Conservation (phyloP, 2,329 filamentous ascomycete genomes). For the Clonostachys rosea region DNA sequence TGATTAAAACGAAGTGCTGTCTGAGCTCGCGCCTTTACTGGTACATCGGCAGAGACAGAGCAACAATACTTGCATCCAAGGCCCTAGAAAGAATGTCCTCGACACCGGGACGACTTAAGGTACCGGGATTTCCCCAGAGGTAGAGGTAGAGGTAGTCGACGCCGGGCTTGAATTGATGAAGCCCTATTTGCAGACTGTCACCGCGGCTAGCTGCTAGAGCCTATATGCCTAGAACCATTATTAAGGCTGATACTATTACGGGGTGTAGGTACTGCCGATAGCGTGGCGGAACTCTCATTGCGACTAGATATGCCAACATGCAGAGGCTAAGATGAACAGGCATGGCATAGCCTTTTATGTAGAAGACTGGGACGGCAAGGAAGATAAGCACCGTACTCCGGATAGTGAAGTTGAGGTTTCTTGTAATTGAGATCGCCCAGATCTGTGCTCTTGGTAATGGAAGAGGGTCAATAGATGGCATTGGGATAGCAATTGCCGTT, state of each 20-base stretch:
- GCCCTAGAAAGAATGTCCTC: conserved; percentile 50
- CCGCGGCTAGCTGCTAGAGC: conserved; percentile 39
- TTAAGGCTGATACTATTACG: conserved; percentile 48
- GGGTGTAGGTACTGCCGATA: conserved; percentile 53
- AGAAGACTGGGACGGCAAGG: conserved; percentile 51
- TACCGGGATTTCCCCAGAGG: conserved; percentile 1
- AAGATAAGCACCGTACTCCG: conserved; percentile 41
- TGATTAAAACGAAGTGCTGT: conserved; percentile 48
- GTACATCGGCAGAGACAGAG: conserved; percentile 57
- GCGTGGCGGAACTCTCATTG: conserved; percentile 36
- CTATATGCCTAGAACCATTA: conserved; percentile 49
- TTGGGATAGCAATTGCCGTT: too few relatives aligned
- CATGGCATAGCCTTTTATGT: conserved; percentile 45
- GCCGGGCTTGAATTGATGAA: conserved; percentile 45
- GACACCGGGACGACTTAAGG: conserved; percentile 35
- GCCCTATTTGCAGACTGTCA: conserved; percentile 29
- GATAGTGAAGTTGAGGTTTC: conserved; percentile 37
- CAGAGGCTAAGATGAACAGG: conserved; percentile 40
- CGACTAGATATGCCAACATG: conserved; percentile 45
- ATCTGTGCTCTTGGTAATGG: conserved; percentile 38
- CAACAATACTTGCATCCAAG: conserved; percentile 54
- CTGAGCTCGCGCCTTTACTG: conserved; percentile 52
- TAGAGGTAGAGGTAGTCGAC: conserved; percentile 38
- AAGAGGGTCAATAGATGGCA: conserved; percentile 14
- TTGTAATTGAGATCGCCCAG: conserved; percentile 42